Evolutionary conservation across 163 green algal genomes (phyloP), one percentile per base, ranked within the genome.

Genomic region (Picocystis sp.): DNA sequence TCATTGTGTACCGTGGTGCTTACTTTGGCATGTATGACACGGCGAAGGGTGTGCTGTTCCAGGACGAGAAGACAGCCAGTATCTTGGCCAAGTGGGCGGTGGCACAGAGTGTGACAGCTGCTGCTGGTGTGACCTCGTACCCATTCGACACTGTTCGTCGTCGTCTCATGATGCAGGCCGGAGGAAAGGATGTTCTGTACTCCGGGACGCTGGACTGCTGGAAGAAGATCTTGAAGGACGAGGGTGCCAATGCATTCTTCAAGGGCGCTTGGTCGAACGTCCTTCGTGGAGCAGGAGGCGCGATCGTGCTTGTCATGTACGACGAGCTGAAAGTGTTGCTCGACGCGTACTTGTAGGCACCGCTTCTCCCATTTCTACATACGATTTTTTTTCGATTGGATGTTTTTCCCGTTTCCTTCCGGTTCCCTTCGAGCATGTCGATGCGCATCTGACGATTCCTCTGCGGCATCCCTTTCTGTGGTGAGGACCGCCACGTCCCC

Each of bases 21-120:
- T 97, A 96, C 83, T 99, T 99, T 64, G 90, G 90, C 55, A 79
- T 96, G 69, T 97, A 95, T 74, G 90, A 99, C 72, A 92, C 84
- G 35, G 64, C 84, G 55, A 96, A 96, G 80, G 83, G 79, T 41
- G 81, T 89, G 57, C 58, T 95, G 35, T 82, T 95, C 58, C 66
- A 85, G 63, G 73, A 87, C 56, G 78, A 83, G 58, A 78, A 81
- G 61, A 52, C 54, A 17, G 50, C 22, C 42, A 25, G 21, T 19
- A 25, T 53, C 19, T 44, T 89, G 23, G 72, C 75, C 67, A 86
- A 86, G 66, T 90, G 78, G 78, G 73, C 67, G 10, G 67, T 85
- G 19, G 80, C 81, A 15, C 79, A 92, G 70, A 66, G 76, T 22
- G 81, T 92, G 15, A 91, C 80, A 46, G 74, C 79, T 43, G 72